A percentile compares a stretch with the other conserved stretches of the same genome.
phyloP scores from a whole-genome alignment of 345 rosid genomes.

The Raphanus raphanistrum region DNA sequence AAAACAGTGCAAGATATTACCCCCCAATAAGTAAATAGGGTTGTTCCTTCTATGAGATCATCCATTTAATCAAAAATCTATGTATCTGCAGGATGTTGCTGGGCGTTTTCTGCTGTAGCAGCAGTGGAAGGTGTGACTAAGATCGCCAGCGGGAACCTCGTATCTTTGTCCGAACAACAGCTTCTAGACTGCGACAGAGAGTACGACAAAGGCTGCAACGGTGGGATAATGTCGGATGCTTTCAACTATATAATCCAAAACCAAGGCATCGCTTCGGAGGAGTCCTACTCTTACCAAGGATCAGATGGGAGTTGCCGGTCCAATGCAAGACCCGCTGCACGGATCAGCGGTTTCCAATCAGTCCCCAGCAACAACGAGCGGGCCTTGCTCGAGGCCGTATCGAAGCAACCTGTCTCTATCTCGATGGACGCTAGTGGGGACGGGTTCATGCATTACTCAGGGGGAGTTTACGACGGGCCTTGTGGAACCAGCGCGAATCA shows the following conservation, averaged over 20 bases:
- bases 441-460: background rate
- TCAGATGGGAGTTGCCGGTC: background rate
- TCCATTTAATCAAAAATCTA: background rate
- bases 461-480: slow-evolving; percentile 1
- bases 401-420: background rate
- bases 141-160: background rate
- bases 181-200: background rate
- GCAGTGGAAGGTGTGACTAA: background rate
- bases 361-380: background rate
- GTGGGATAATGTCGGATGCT: background rate
- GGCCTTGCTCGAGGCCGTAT: background rate
- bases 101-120: background rate
- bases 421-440: background rate
- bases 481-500: background rate
- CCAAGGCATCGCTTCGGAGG: background rate
- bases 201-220: background rate
- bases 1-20: background rate
- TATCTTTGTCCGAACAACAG: background rate
- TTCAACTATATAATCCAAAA: background rate
- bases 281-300: background rate
- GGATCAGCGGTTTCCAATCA: background rate
- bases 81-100: background rate
- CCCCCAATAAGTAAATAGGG: background rate
- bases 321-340: background rate
- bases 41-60: background rate